Base-by-base conservation (phyloP, 805 yeast genomes). In the Cyberlindnera samutprakarnensis region DNA sequence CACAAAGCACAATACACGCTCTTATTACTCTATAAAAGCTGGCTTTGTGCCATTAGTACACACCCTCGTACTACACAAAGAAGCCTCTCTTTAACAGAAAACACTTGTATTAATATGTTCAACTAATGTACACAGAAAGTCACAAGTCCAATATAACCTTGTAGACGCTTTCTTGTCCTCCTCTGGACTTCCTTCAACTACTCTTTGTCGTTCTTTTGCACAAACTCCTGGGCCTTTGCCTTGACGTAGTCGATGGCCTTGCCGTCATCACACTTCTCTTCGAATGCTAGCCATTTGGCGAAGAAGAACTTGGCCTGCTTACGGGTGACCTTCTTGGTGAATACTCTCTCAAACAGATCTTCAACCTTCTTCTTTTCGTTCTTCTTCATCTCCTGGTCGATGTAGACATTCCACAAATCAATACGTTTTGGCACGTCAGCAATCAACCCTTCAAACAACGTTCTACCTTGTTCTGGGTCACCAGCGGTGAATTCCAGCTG, bases 231-330 rank as follows among this genome's bases (percentile, higher is more conserved):
- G 20, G 97, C 97, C 61, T 81, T 82, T 14, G 94, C 85, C 66
- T 86, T 88, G 33, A 88, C 96, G 41, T 83, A 78, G 41, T 84
- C 92, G 35, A 74, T 72, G 31, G 79, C 72, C 59, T 76, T 80
- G 29, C 66, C 71, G 53, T 84, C 90, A 11, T 71, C 75, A 33
- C 64, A 53, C 41, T 69, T 70, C 49, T 81, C 87, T 60, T 87
- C 96, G 48, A 64, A 84, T 9, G 70, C 62, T 39, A 87, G 72
- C 96, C 96, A 88, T 55, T 90, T 90, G 47, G 78, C 83, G 64
- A 87, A 88, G 71, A 90, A 85, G 64, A 84, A 86, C 60, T 85
- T 87, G 47, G 95, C 96, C 61, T 87, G 96, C 56, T 88, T 90
- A 53, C 79, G 73, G 5, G 82, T 68, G 32, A 90, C 56, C 59